Base-by-base conservation (phyloP, 352 stramenopile species). In the Hyaloperonospora arabidopsidis region DNA sequence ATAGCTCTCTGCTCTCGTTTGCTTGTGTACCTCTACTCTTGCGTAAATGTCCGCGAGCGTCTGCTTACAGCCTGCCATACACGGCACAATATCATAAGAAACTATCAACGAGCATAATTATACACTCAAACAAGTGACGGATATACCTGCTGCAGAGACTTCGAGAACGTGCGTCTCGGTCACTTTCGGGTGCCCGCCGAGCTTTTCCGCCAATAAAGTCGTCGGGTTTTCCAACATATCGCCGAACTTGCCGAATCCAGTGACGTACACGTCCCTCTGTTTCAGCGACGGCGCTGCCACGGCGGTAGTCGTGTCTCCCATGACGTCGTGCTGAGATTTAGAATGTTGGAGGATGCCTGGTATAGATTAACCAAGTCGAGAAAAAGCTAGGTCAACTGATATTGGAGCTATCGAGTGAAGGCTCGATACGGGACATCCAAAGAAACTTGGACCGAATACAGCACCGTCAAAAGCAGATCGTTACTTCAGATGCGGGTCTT, bases 221-320 rank as follows among this genome's bases (percentile, higher is more conserved):
- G 80, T 91, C n/a, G 80, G 80, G 59, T 93, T 93, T 45, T 89
- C 74, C 12, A 84, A 29, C 29, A 93, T 85, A 62, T 90, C 63
- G 39, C 75, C 84, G 48, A 93, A 93, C 62, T 87, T 86, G 66
- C 80, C 84, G 35, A 93, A 93, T 44, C 84, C 80, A 35, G 84
- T 93, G 38, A 91, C 61, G 63, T 84, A 87, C 61, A 89, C 79
- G 45, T 80, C 74, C 8, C 25, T 32, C 25, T 4, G 25, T 32
- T 8, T 32, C 25, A 8, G 8, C 25, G 25, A 32, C 25, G 25
- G 25, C 25, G 25, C 25, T 32, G 25, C 25, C 25, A 32, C 8
- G 4, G 25, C 4, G 25, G 25, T 8, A 8, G 25, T 8, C 25
- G 25, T 10, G 8, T 8, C 8, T 4, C 8, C 25, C 25, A 32